Conservation (phyloP, 2,329 filamentous ascomycete species). For the Penicillium crustosum region DNA sequence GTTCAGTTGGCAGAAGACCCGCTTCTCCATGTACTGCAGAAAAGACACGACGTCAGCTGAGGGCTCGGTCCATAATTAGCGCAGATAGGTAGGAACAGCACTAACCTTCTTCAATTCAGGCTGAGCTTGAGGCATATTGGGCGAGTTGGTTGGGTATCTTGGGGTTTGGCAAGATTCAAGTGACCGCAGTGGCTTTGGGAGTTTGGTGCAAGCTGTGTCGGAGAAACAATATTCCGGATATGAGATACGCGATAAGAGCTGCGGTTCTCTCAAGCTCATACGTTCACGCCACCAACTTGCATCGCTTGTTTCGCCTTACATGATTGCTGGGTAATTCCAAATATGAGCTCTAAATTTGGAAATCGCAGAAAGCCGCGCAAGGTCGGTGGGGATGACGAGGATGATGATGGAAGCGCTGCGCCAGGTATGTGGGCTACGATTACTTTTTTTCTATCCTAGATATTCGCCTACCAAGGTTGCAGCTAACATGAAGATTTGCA, state of each 20-base stretch:
- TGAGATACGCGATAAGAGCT: slow-evolving; percentile 25
- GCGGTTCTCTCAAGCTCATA: background rate
- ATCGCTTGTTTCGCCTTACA: background rate
- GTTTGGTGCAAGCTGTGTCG: slow-evolving; percentile 32
- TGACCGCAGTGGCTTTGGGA: slow-evolving; percentile 31
- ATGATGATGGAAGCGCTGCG: slow-evolving; percentile 27
- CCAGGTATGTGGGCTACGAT: slow-evolving; percentile 43
- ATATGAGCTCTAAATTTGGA: slow-evolving; percentile 59
- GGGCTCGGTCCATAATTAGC: slow-evolving; percentile 1
- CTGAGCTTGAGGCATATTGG: slow-evolving; percentile 93
- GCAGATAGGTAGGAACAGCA: slow-evolving; percentile 3
- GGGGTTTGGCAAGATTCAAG: slow-evolving; percentile 21
- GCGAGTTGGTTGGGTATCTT: slow-evolving; percentile 26
- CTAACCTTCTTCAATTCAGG: slow-evolving; percentile 96
- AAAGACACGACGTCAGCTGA: slow-evolving; percentile 16
- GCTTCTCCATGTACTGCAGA: slow-evolving; percentile 93
- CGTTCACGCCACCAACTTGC: slow-evolving; percentile 9
- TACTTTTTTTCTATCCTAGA: slow-evolving; percentile 23
- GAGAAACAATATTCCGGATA: slow-evolving; percentile 39
- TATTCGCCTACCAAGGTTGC: slow-evolving; percentile 6
- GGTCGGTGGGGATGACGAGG: slow-evolving; percentile 69
- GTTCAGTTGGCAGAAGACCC: slow-evolving; percentile 95
- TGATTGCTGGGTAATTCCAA: background rate
- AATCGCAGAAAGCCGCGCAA: slow-evolving; percentile 70
- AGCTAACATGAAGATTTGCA: slow-evolving; percentile 37